phyloP scores from a whole-genome alignment of 805 yeast genomes.

The Ogataea trehalophila region DNA sequence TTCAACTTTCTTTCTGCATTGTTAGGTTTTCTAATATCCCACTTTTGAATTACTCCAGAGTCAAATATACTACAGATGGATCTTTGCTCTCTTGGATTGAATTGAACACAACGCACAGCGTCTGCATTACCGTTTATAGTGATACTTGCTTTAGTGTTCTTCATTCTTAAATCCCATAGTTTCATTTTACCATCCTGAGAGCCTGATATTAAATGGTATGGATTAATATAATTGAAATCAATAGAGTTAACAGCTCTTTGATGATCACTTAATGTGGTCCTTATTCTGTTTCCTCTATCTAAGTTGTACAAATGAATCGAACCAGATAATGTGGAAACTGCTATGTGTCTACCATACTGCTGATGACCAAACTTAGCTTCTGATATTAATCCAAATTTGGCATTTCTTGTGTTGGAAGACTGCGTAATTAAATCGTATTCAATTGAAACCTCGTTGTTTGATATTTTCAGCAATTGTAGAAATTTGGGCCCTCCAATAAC shows the following conservation, averaged over 20 bases:
- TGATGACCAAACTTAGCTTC: constrained; percentile 42
- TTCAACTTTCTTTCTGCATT: constrained; percentile 66
- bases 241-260: constrained; percentile 43
- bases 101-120: constrained; percentile 55
- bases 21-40: constrained; percentile 72
- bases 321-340: constrained; percentile 44
- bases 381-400: constrained; percentile 36
- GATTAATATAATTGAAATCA: constrained; percentile 35
- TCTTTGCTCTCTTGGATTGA: constrained; percentile 47
- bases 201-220: constrained; percentile 49
- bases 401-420: constrained; percentile 25
- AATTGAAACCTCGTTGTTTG: constrained; percentile 26
- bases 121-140: constrained; percentile 64
- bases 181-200: constrained; percentile 78
- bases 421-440: constrained; percentile 33
- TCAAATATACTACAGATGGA: constrained; percentile 79
- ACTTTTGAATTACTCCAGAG: constrained; percentile 79
- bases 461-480: constrained; percentile 34
- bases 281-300: constrained; percentile 25
- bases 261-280: constrained; percentile 35
- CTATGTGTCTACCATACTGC: constrained; percentile 34
- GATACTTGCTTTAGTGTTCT: constrained; percentile 40
- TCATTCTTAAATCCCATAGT: constrained; percentile 64
- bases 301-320: constrained; percentile 34
- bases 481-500: constrained; percentile 40